Percentiles rank a stretch among this genome's conserved stretches.
These are phyloP conservation scores for Entomortierella lignicola DNA, from an alignment of 192 early-diverging fungal genomes.

Conservation along the genomic window DNA sequence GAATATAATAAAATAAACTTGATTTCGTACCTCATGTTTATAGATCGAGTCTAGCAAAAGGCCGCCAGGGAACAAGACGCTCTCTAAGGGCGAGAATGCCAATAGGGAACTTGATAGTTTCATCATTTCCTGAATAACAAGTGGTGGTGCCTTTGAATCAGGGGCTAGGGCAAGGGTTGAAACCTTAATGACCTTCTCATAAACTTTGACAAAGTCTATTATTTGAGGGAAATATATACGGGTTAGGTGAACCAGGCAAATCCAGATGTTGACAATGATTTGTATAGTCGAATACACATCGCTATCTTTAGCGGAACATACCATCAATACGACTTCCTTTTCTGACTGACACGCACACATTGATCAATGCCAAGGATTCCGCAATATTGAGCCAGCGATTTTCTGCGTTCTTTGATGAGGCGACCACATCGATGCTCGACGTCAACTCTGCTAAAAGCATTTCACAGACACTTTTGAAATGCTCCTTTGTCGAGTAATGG, in stretches of 20 bases:
- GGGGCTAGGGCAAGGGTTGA: constrained; percentile 46
- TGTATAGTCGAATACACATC: constrained; percentile 1
- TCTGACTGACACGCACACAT: constrained; percentile 62
- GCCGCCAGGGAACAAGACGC: constrained; percentile 61
- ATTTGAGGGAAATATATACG: too few species aligned
- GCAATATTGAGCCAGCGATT: constrained; percentile 54
- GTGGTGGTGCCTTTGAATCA: constrained; percentile 17
- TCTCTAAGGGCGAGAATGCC: constrained; percentile 49
- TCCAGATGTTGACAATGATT: too few species aligned
- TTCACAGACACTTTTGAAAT: constrained; percentile 59
- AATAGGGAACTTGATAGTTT: constrained; percentile 34
- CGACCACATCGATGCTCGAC: constrained; percentile 20
- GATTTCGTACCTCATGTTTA: constrained; percentile 50
- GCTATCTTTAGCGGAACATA: constrained; percentile 26
- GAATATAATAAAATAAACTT: background rate
- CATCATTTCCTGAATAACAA: constrained; percentile 45
- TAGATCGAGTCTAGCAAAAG: constrained; percentile 61
- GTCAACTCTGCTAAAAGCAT: constrained; percentile 57
- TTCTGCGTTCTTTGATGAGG: constrained; percentile 11
- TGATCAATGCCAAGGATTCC: constrained; percentile 55
- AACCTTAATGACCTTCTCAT: constrained; percentile 52
- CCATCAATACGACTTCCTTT: constrained; percentile 65
- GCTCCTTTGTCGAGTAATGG: constrained; percentile 62
- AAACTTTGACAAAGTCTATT: constrained; percentile 62
- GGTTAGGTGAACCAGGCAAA: too few species aligned